A percentile compares a stretch with the other conserved stretches of the same genome.
These are phyloP conservation scores for Akanthomyces dipterigenus DNA, from an alignment of 2,329 filamentous ascomycete species.

Conservation along the genomic window DNA sequence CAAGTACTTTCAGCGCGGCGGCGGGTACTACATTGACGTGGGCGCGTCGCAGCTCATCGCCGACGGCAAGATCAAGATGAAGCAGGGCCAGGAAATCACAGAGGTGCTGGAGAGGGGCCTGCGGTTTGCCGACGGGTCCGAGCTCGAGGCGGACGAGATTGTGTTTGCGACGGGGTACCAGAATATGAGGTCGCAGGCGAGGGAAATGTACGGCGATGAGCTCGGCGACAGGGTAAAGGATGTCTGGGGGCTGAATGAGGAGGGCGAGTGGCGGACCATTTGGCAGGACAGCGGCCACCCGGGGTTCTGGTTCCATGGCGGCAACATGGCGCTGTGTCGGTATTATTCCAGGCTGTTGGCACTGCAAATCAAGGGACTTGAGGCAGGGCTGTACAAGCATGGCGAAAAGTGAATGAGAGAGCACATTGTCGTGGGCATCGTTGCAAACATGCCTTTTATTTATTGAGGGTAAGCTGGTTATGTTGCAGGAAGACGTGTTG, in stretches of 20 bases:
- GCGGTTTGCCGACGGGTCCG: conserved; percentile 46
- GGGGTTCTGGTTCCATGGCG: conserved; percentile 60
- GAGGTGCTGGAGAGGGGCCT: conserved; percentile 40
- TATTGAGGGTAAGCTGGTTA: no score
- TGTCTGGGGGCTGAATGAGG: conserved; percentile 55
- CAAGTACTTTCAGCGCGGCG: conserved; percentile 57
- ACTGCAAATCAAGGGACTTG: conserved; percentile 43
- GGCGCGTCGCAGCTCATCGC: conserved; percentile 55
- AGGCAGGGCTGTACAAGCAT: conserved; percentile 30
- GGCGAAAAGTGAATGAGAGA: conserved; percentile 27
- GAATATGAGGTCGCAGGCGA: conserved; percentile 59
- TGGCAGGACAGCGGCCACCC: conserved; percentile 57
- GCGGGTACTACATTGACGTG: conserved; percentile 66
- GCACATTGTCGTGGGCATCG: no score
- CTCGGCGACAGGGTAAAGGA: conserved; percentile 52
- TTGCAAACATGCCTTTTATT: no score
- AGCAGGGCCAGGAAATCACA: conserved; percentile 49
- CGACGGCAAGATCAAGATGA: conserved; percentile 58
- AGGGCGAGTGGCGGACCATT: conserved; percentile 49
- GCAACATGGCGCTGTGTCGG: conserved; percentile 56
- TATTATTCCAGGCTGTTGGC: conserved; percentile 51
- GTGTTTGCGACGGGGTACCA: conserved; percentile 59
- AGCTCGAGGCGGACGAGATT: conserved; percentile 55
- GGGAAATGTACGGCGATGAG: conserved; percentile 54
- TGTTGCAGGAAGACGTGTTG: no score